Conservation (phyloP, 2,329 filamentous ascomycete genomes). For the Fusarium compactum region DNA sequence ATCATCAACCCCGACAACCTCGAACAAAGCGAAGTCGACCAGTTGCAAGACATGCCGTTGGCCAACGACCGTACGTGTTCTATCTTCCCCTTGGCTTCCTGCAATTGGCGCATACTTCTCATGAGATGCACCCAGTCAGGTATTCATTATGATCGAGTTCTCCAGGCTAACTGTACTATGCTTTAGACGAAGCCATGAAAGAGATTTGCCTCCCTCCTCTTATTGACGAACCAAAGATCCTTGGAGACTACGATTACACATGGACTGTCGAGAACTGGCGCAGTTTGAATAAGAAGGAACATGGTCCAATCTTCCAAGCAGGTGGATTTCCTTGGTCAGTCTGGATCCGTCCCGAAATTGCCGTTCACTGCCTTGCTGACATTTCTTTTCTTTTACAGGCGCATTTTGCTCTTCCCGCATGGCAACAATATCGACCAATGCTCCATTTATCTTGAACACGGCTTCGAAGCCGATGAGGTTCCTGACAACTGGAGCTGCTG, state of each 20-base stretch:
- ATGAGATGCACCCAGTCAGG: not conserved
- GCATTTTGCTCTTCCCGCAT: conserved; percentile 93
- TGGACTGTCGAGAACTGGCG: conserved; percentile 93
- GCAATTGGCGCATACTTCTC: conserved; percentile 2
- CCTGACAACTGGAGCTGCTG: conserved; percentile 97
- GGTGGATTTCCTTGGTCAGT: conserved; percentile 86
- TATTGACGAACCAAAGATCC: conserved; percentile 79
- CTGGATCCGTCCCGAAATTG: conserved; percentile 46
- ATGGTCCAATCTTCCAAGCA: conserved; percentile 88
- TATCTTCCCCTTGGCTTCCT: conserved; percentile 2
- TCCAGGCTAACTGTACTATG: conserved; percentile 37
- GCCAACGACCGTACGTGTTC: conserved; percentile 66
- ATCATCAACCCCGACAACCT: conserved; percentile 67
- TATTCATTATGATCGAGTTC: not conserved
- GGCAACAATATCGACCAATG: conserved; percentile 95
- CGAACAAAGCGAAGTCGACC: conserved; percentile 60
- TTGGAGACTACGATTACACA: conserved; percentile 80
- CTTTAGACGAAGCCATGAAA: conserved; percentile 84
- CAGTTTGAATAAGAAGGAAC: conserved; percentile 79
- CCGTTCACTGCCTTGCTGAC: conserved; percentile 25
- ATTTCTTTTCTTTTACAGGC: conserved; percentile 64
- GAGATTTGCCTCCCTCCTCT: conserved; percentile 80
- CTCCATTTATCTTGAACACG: conserved; percentile 97
- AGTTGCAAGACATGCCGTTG: conserved; percentile 61
- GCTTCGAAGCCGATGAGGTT: conserved; percentile 78